phyloP scores from a whole-genome alignment of 1,284 basidiomycete species.

The Ceratobasidium sp. region DNA sequence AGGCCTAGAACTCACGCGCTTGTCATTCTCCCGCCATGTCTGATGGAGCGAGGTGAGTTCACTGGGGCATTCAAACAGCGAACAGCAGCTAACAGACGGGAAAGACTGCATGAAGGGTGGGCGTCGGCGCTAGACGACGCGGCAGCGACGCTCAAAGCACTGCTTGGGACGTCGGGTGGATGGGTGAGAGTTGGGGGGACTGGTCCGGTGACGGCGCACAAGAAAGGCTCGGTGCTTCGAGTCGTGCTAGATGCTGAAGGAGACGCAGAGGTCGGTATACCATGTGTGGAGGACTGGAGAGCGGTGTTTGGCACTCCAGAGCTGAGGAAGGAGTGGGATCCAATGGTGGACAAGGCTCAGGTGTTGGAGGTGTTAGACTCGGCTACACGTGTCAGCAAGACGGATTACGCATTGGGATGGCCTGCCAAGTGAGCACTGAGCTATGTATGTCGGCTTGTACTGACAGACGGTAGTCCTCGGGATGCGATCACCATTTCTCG shows the following conservation, averaged over 20 bases:
- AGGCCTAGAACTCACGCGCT: background rate
- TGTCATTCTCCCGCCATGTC: constrained; percentile 35
- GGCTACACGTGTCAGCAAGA: constrained; percentile 85
- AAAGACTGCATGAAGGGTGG: constrained; percentile 79
- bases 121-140: constrained; percentile 73
- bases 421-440: constrained; percentile 82
- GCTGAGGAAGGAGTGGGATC: constrained; percentile 90
- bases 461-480: constrained; percentile 69
- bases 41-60: constrained; percentile 33
- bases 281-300: constrained; percentile 82
- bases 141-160: constrained; percentile 55
- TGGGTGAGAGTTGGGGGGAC: constrained; percentile 50
- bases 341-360: constrained; percentile 86
- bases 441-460: constrained; percentile 50
- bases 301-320: constrained; percentile 87
- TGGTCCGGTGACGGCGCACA: constrained; percentile 57
- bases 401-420: constrained; percentile 94
- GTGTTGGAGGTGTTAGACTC: constrained; percentile 89
- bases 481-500: constrained; percentile 94
- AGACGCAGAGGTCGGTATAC: constrained; percentile 63
- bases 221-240: constrained; percentile 82
- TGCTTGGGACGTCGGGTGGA: constrained; percentile 53
- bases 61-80: constrained; percentile 12
- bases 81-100: background rate
- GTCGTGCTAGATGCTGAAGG: constrained; percentile 82